Conservation (phyloP, 2,329 filamentous ascomycete species). For the Phialemoniopsis sp. region DNA sequence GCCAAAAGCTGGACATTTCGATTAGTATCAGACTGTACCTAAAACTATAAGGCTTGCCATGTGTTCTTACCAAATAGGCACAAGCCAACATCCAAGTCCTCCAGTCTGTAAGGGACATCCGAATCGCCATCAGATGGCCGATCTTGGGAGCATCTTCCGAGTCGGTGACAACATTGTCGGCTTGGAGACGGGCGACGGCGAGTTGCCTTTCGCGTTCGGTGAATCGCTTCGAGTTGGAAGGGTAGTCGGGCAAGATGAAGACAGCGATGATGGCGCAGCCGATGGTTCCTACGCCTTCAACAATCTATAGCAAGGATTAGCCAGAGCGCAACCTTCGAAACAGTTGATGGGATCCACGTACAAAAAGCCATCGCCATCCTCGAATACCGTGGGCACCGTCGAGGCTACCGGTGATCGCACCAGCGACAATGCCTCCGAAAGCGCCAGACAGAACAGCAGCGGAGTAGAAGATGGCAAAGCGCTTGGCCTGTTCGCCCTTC, state of each 20-base stretch:
- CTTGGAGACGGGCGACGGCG: slow-evolving; percentile 54
- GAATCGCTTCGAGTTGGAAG: slow-evolving; percentile 56
- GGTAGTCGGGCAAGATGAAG: slow-evolving; percentile 66
- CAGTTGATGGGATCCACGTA: too few species aligned
- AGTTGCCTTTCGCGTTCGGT: slow-evolving; percentile 54
- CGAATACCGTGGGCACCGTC: slow-evolving; percentile 39
- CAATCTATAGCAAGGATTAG: slow-evolving; percentile 18
- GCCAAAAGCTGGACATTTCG: slow-evolving; percentile 17
- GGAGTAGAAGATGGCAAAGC: slow-evolving; percentile 68
- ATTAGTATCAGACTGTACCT: too few species aligned
- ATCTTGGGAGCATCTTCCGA: slow-evolving; percentile 45
- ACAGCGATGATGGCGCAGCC: slow-evolving; percentile 49
- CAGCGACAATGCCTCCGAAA: slow-evolving; percentile 67
- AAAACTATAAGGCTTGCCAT: too few species aligned
- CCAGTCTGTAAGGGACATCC: slow-evolving; percentile 27
- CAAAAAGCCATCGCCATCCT: slow-evolving; percentile 39
- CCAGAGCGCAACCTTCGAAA: not conserved
- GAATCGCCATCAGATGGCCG: slow-evolving; percentile 11
- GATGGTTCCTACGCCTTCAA: slow-evolving; percentile 54
- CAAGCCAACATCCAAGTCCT: slow-evolving; percentile 30
- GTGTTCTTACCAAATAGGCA: slow-evolving; percentile 28
- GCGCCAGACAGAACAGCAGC: slow-evolving; percentile 73
- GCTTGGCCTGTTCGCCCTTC: slow-evolving; percentile 3
- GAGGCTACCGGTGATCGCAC: slow-evolving; percentile 55
- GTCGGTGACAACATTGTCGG: slow-evolving; percentile 57